phyloP scores from a whole-genome alignment of 2,329 filamentous ascomycete genomes.

The Xylaria sp. region DNA sequence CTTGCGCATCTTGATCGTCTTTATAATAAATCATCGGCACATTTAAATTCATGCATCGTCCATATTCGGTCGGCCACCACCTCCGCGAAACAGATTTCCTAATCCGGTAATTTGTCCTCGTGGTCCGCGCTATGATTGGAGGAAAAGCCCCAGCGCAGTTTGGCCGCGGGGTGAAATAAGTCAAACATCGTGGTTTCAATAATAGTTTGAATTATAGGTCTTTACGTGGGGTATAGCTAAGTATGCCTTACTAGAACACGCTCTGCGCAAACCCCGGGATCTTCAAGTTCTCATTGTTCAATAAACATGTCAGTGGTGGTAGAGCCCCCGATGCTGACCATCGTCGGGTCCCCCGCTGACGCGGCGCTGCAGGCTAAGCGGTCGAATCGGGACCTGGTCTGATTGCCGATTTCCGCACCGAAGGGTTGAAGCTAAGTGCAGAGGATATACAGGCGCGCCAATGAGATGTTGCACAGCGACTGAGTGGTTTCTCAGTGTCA shows the following conservation, averaged over 20 bases:
- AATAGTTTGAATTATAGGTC: conserved; percentile 10
- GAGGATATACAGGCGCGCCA: conserved; percentile 25
- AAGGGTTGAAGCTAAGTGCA: neutral
- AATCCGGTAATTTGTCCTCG: conserved; percentile 25
- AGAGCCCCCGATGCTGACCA: neutral
- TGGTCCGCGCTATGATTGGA: conserved; percentile 29
- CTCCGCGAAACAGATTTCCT: conserved; percentile 27
- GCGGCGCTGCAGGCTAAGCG: conserved; percentile 19
- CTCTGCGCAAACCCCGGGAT: neutral
- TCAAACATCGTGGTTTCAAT: conserved; percentile 3
- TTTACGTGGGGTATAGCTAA: neutral
- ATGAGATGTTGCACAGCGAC: neutral
- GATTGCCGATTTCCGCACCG: neutral
- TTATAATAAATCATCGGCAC: conserved; percentile 19
- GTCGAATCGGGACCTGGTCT: conserved; percentile 21
- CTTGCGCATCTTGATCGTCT: conserved; percentile 10
- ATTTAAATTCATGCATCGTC: neutral
- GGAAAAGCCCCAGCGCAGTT: conserved; percentile 28
- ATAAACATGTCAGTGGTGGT: neutral
- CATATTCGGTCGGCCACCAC: conserved; percentile 23
- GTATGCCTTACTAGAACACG: neutral
- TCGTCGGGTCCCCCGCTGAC: neutral
- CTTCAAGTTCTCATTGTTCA: neutral
- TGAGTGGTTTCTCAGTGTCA: too few species aligned
- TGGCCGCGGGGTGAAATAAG: conserved; percentile 13